A percentile compares a stretch with the other conserved stretches of the same genome.
Evolutionary conservation across 805 yeast species (phyloP).

Genomic region (Saccharomycopsis fermentans): DNA sequence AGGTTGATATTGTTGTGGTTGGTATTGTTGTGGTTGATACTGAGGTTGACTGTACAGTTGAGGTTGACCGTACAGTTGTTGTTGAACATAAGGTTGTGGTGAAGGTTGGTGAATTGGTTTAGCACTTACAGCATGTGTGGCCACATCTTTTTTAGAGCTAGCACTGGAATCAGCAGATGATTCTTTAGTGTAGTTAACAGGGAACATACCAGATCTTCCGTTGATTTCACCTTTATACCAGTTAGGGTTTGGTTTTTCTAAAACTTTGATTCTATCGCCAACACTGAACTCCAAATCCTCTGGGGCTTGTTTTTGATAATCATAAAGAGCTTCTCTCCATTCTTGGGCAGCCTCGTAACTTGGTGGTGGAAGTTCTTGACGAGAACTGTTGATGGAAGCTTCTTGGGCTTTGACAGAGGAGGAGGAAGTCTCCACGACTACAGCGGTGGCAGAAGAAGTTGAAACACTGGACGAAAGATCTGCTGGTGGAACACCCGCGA

Average conservation of each 20-base stretch:
- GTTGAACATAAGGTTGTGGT: constrained; percentile 5
- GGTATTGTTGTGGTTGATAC: constrained; percentile 21
- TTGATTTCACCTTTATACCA: constrained; percentile 83
- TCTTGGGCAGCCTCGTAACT: constrained; percentile 24
- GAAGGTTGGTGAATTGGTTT: background rate
- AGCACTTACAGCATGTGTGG: background rate
- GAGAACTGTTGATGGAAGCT: constrained; percentile 15
- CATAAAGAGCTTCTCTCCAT: constrained; percentile 61
- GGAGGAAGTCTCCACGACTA: constrained; percentile 23
- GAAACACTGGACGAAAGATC: constrained; percentile 26
- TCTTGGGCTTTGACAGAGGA: constrained; percentile 18
- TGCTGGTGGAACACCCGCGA: constrained; percentile 40
- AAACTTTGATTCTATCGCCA: constrained; percentile 62
- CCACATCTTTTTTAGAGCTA: background rate
- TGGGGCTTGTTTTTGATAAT: constrained; percentile 60
- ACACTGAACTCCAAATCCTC: constrained; percentile 57
- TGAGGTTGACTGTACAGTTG: constrained; percentile 28
- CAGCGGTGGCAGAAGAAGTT: too few relatives aligned
- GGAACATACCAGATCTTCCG: constrained; percentile 71
- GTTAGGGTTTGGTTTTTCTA: constrained; percentile 67
- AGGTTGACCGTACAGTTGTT: constrained; percentile 22
- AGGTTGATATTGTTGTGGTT: constrained; percentile 18
- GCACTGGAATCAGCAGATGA: background rate
- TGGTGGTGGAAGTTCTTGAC: constrained; percentile 15
- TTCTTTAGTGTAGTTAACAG: constrained; percentile 66